Evolutionary conservation across 352 stramenopile species (phyloP).

Genomic region (Aphanomyces astaci): DNA sequence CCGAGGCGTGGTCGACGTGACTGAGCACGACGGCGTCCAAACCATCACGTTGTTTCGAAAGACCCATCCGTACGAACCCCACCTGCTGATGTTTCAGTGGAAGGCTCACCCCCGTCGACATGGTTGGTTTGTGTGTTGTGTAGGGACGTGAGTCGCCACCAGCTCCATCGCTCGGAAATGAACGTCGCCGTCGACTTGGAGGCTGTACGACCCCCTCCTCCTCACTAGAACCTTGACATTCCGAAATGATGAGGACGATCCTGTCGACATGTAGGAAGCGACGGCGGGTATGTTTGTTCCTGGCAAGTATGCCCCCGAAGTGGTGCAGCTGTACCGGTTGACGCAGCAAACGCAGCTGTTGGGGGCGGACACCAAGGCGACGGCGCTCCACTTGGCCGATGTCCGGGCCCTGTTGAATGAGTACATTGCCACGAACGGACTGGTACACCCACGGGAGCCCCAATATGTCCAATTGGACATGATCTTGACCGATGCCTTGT

Average conservation of each 20-base stretch:
- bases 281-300: slow-evolving; percentile 41
- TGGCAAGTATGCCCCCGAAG: slow-evolving; percentile 51
- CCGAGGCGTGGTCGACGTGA: slow-evolving; percentile 43
- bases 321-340: slow-evolving; percentile 51
- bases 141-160: slow-evolving; percentile 12
- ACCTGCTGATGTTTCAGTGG: no score
- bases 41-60: slow-evolving; percentile 55
- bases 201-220: no score
- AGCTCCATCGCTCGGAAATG: slow-evolving; percentile 2
- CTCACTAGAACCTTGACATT: no score
- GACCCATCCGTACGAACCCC: slow-evolving; percentile 57
- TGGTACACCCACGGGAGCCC: slow-evolving; percentile 53
- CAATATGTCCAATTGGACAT: slow-evolving; percentile 63
- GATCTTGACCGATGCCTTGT: slow-evolving; percentile 60
- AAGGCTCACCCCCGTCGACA: no score
- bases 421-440: slow-evolving; percentile 48
- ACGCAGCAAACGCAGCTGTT: slow-evolving; percentile 19
- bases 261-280: slow-evolving; percentile 23
- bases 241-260: no score
- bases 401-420: slow-evolving; percentile 49
- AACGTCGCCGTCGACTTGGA: background rate
- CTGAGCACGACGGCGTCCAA: slow-evolving; percentile 70
- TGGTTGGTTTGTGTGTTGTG: background rate
- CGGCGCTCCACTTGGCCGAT: slow-evolving; percentile 43
- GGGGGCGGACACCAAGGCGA: slow-evolving; percentile 32